Evolutionary conservation across 768 basidiomycete genomes (phyloP), one percentile per base, ranked within the genome.

Genomic region (Lenzites betulinus): DNA sequence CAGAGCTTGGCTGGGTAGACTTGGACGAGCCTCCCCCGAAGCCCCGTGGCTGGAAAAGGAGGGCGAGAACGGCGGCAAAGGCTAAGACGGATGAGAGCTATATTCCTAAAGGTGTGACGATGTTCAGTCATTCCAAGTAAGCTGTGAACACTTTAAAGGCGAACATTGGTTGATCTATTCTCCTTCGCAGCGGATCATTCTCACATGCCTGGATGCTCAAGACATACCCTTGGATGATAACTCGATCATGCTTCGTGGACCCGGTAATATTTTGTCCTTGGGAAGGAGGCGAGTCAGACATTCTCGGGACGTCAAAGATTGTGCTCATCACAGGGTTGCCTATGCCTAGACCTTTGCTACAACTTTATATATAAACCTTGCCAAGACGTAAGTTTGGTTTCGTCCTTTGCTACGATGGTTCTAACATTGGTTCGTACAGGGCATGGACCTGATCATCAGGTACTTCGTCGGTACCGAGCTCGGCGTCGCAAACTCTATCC

Each of bases 131-230:
- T 75, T 95, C 93, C 53, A 95, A 96, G 89, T 91, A 61, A 48
- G 86, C 65, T n/a, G 5, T 20, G 2, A 42, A 16, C 15, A 18
- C 16, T 22, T 23, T 25, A 22, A 8, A 7, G 2, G 11, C 25
- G 44, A 15, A 42, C 26, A n/a, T 33, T 1, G 9, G 47, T 25
- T 26, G 13, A 7, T 13, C 3, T 7, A 20, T 33, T 5, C 22
- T 1, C 7, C 59, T 55, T 22, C 22, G 8, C 42, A 90, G 89
- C 68, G 91, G 92, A 0, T 88, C 90, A 35, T 93, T 93, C 68
- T 76, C 82, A 1, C 95, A 97, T 71, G 89, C 89, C 6, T 97
- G 95, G 95, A 78, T 95, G 70, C 76, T 97, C 47, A 97, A 96
- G 72, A 81, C 81, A 20, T 78, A 86, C 54, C 88, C 92, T 1